Base-by-base conservation (phyloP, 352 stramenopile species). In the Phytophthora sp. region DNA sequence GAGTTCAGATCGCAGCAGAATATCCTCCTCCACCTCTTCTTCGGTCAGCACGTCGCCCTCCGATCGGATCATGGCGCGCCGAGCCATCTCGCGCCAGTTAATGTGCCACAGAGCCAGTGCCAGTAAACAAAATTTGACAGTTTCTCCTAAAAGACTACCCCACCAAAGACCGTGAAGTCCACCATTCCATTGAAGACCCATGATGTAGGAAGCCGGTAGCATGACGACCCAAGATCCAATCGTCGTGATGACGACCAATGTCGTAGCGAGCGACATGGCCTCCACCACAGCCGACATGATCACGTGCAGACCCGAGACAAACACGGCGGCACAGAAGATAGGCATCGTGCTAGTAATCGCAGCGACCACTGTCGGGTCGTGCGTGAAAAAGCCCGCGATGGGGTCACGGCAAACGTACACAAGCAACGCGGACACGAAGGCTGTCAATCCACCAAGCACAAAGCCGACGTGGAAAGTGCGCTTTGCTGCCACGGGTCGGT, bases 251-350 rank as follows among this genome's bases (percentile, higher is more conserved):
- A 65, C 63, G 41, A 92, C 81, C n/a, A 92, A 69, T 11, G 80
- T 91, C 21, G 81, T 84, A 5, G 83, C 83, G 4, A 91, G 75
- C 36, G 83, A 88, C 85, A 94, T 94, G 50, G 83, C 85, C 67
- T 91, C 83, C 44, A 94, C 81, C 20, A 92, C 85, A 4, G 85
- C 82, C 2, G 85, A 84, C 41, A 94, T 59, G 54, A 94, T 89
- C 24, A 94, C 79, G 66, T 94, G 85, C 23, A 91, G 67, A 2
- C 81, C 83, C 1, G 83, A 92, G n/a, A 93, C 60, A 49, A 90
- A 90, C 8, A 91, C 85, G 6, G 81, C 82, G 23, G 81, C 45
- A 57, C 82, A 91, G 57, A 93, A 93, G 49, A 93, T 72, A 0
- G 85, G 85, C 39, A 93, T 71, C 18, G 75, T 80, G 39, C 71